A percentile compares a stretch with the other conserved stretches of the same genome.
phyloP scores from a whole-genome alignment of 108 stramenopile species.

The Cyclostephanos tholiformis region DNA sequence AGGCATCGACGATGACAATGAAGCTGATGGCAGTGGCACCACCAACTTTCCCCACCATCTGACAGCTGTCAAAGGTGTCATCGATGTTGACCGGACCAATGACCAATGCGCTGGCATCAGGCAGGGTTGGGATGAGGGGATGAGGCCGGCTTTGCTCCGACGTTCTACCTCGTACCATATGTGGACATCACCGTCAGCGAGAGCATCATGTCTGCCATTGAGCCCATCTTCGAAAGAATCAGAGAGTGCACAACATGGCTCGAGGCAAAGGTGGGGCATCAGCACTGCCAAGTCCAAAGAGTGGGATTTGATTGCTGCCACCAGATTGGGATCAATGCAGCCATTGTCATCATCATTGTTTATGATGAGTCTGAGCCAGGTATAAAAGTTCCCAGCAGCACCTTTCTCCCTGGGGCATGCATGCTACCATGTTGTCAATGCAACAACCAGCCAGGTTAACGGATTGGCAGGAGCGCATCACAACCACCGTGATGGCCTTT shows the following conservation, averaged over 20 bases:
- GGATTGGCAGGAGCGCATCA: too few relatives aligned
- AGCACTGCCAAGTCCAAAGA: conserved; percentile 38
- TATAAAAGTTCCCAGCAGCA: conserved; percentile 25
- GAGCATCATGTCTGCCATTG: conserved; percentile 35
- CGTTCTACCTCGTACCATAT: conserved; percentile 35
- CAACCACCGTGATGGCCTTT: too few relatives aligned
- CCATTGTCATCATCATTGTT: conserved; percentile 10
- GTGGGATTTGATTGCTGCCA: conserved; percentile 9
- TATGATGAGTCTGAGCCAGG: conserved; percentile 38
- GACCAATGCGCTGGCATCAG: too few relatives aligned
- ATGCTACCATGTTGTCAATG: too few relatives aligned
- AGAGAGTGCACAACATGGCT: conserved; percentile 17
- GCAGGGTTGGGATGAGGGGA: too few relatives aligned
- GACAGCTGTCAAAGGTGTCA: too few relatives aligned
- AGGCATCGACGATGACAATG: too few relatives aligned
- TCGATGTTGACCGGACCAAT: too few relatives aligned
- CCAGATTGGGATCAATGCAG: conserved; percentile 9
- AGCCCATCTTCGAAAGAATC: conserved; percentile 35
- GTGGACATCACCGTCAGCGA: too few relatives aligned
- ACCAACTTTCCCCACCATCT: too few relatives aligned
- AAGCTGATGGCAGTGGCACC: too few relatives aligned
- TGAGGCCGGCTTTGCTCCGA: background rate
- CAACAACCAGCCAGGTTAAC: too few relatives aligned
- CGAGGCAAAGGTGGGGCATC: conserved; percentile 26
- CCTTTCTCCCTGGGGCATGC: conserved; percentile 32